Conservation (phyloP, 192 early-diverging fungal genomes). For the Spinellus fusiger region DNA sequence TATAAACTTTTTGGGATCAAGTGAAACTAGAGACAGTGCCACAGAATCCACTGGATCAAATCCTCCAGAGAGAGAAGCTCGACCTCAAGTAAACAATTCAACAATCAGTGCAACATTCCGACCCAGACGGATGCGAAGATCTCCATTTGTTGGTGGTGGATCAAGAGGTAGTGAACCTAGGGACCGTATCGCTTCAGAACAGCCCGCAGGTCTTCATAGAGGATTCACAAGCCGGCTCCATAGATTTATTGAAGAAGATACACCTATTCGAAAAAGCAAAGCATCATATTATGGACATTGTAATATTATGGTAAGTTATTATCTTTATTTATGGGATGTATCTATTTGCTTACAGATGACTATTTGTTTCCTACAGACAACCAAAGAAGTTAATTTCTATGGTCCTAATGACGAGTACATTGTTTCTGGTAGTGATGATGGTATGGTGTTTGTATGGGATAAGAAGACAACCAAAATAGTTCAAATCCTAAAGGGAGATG, state of each 20-base stretch:
- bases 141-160: background rate
- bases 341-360: conserved; percentile 2
- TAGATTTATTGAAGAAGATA: conserved; percentile 3
- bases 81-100: background rate
- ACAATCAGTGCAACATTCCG: background rate
- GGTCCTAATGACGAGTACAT: conserved; percentile 61
- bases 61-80: background rate
- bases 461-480: conserved; percentile 49
- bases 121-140: background rate
- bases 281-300: conserved; percentile 22
- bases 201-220: background rate
- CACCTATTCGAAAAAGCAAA: conserved; percentile 6
- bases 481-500: conserved; percentile 63
- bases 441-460: conserved; percentile 63
- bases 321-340: background rate
- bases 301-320: conserved; percentile 20
- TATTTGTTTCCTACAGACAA: conserved; percentile 42
- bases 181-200: background rate
- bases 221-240: background rate
- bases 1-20: too few relatives aligned
- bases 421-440: conserved; percentile 76
- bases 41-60: too few relatives aligned
- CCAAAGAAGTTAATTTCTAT: conserved; percentile 74
- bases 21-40: too few relatives aligned
- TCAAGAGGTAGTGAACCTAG: too few relatives aligned